Evolutionary conservation across 2,329 filamentous ascomycete genomes (phyloP), one percentile per base, ranked within the genome.

Genomic region (Sporothrix luriei): DNA sequence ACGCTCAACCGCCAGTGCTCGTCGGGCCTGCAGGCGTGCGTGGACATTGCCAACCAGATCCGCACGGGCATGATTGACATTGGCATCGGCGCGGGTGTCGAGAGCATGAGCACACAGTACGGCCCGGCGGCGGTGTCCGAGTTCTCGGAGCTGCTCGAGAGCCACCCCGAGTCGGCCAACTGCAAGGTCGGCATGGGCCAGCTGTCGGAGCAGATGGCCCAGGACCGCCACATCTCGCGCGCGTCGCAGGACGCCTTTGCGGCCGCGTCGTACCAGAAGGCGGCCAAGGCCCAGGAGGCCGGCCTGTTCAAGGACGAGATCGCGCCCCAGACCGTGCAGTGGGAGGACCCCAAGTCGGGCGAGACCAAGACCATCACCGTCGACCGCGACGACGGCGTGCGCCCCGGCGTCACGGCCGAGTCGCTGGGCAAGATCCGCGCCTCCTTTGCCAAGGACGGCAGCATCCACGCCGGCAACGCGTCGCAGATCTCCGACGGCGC

Each of bases 171-270:
- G 78, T 87, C 94, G 29, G 91, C 91, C 76, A 96, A 97, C 86
- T 99, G 95, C 89, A 97, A 97, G 83, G 94, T 98, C 3, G 90
- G 93, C 79, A 98, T 98, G 95, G 94, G 94, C 75, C 87, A 93
- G 13, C 85, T 98, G 65, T 97, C 93, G 38, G 95, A 99, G 82
- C 81, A 94, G 77, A 97, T 98, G 94, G 95, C 94, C 75, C 91
- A 93, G 81, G 93, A 93, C 78, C 88, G 90, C 76, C 84, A 85
- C 71, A 87, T 98, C 77, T 77, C 83, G 70, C 90, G 95, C 72
- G 82, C 84, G 13, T 83, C 86, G 67, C 95, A 98, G 81, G 95
- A 99, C 79, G 87, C 88, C n/a, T 99, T 98, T 79, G 95, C 95
- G 16, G 94, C 94, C n/a, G 82, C 84, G 3, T 97, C 93, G 52